Base-by-base conservation (phyloP, 495 filamentous ascomycete species). In the Sporormia fimetaria region DNA sequence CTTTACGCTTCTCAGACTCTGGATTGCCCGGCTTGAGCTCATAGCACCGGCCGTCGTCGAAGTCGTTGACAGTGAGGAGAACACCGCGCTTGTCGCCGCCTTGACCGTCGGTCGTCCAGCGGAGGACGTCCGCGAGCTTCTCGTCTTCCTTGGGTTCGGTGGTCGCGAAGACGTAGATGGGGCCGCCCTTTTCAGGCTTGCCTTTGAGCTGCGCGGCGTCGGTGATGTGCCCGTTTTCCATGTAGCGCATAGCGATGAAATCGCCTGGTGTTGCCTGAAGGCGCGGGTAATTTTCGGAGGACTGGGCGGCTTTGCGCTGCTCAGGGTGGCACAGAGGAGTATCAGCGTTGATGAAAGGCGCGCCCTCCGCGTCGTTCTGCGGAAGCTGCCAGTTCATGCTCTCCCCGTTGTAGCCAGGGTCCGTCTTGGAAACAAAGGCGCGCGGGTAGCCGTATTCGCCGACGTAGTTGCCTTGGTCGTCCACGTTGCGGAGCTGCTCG, bases 191-290 rank as follows among this genome's bases (percentile, higher is more conserved):
- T 42, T 66, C 34, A 0, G 82, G 83, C 56, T 85, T 83, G 10
- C 67, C 67, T 0, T 55, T 56, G 17, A 74, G 70, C 31, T 69
- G 69, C 20, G 67, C 54, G 4, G 79, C 74, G 0, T 76, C 63
- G 1, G 77, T 82, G 40, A 90, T 81, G 60, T 95, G 87, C 11
- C 87, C 87, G 54, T 95, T 95, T 50, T 95, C 87, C 34, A 73
- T 67, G 60, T 84, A 90, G 14, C 71, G 67, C 37, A 94, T 60
- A 15, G 87, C 81, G 36, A 92, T 67, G 27, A 70, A 70, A 42
- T 74, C 71, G 22, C 84, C 81, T 6, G 81, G 67, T 15, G 68
- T 64, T 16, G 79, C 83, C 41, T 75, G 57, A 9, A 92, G 70
- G 47, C 73, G 71, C 2, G 76, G 75, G 42, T 67, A 78, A 7